Evolutionary conservation across 108 stramenopile species (phyloP), one percentile per base, ranked within the genome.

Genomic region (Chaetoceros muelleri): DNA sequence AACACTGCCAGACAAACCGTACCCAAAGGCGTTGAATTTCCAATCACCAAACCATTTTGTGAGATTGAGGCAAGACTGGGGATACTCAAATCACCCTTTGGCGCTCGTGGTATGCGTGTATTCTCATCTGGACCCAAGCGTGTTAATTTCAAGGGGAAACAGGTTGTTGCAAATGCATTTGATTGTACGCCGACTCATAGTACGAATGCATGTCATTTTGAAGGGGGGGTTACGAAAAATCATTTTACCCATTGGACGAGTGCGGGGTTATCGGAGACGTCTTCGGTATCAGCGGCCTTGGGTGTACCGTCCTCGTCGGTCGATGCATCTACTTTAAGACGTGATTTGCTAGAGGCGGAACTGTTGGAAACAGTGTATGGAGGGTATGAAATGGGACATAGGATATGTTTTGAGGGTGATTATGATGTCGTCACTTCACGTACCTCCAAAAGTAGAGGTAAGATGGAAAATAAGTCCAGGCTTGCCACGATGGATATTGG

Each of bases 21-120:
- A 2, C 56, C 63, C 17, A 58, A 67, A 8, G 29, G 52, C 10
- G 63, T 50, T 13, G 26, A 23, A 23, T 31, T 63, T 22, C 80
- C 80, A 30, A 57, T 73, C 30, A 48, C 55, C 0, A 69, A 50
- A 25, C 82, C 82, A 17, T 77, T 76, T 52, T 74, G 72, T 44
- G 90, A 91, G 61, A 78, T 91, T 50, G 90, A 91, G 67, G 82
- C 79, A 22, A 65, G 84, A 13, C 52, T 91, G 22, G 90, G 90
- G 16, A 72, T 84, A 26, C 70, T 91, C 28, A 53, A 76, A 5
- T 62, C 82, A n/a, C 74, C 83, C 21, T 67, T 67, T 55, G 73
- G 70, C 1, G 17, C 30, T 22, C 77, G 64, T 18, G 57, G 65
- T 25, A 82, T 81, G 48, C 72, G 88, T 1, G 82, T 81, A 1